Conservation (phyloP, 352 stramenopile genomes). For the Phytophthora pseudosyringae region DNA sequence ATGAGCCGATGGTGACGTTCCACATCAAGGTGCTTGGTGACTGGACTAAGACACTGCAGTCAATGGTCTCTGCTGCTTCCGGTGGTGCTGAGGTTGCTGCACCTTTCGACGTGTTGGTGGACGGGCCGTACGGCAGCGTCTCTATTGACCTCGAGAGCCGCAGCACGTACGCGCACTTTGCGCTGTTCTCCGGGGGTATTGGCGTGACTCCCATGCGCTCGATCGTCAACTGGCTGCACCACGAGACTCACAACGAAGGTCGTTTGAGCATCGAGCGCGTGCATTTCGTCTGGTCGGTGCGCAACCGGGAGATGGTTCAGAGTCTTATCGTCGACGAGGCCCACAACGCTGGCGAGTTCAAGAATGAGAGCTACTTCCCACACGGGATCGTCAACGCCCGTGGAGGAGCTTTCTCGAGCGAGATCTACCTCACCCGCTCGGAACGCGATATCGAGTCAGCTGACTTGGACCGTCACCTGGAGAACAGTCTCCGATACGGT, state of each 20-base stretch:
- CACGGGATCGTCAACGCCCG: conserved; percentile 10
- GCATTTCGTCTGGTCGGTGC: conserved; percentile 57
- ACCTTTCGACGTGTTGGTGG: conserved; percentile 43
- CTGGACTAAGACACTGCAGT: conserved; percentile 59
- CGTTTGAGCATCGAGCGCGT: conserved; percentile 38
- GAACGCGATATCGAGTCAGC: conserved; percentile 36
- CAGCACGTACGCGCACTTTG: conserved; percentile 52
- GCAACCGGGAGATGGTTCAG: conserved; percentile 41
- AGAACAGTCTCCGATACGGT: conserved; percentile 26
- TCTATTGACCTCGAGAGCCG: conserved; percentile 46
- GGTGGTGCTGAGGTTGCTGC: neutral
- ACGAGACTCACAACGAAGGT: conserved; percentile 19
- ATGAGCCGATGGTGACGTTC: conserved; percentile 68
- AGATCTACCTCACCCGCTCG: conserved; percentile 45
- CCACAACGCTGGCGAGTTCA: conserved; percentile 4
- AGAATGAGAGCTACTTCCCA: conserved; percentile 31
- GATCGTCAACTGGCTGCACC: conserved; percentile 46
- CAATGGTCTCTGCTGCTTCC: conserved; percentile 9
- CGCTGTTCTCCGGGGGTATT: conserved; percentile 54
- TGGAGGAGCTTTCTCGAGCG: conserved; percentile 35
- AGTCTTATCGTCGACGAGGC: conserved; percentile 28
- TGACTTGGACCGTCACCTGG: conserved; percentile 30
- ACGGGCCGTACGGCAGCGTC: conserved; percentile 56
- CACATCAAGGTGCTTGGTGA: conserved; percentile 68
- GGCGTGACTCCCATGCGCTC: conserved; percentile 56